phyloP scores from a whole-genome alignment of 805 yeast species.

The Alloascoidea africana region DNA sequence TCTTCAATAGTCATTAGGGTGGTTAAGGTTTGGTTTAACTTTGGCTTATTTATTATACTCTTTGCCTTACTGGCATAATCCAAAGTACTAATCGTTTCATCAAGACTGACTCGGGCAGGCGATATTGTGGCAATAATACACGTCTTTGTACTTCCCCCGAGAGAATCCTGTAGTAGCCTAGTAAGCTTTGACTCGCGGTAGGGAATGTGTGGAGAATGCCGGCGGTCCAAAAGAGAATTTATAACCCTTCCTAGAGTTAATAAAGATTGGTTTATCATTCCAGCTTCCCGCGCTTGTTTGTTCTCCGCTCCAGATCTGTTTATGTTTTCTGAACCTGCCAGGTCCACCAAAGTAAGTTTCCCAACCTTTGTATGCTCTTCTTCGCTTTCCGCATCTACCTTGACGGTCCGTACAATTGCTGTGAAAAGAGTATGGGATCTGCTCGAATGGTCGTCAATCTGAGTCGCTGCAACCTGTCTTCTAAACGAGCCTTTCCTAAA shows the following conservation, averaged over 20 bases:
- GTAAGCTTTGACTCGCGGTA: slow-evolving; percentile 91
- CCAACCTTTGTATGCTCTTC: slow-evolving; percentile 39
- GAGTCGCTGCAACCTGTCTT: slow-evolving; percentile 66
- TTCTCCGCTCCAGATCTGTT: slow-evolving; percentile 76
- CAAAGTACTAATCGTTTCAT: slow-evolving; percentile 72
- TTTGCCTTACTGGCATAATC: slow-evolving; percentile 85
- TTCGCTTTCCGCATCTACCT: slow-evolving; percentile 28
- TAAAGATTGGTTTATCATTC: slow-evolving; percentile 79
- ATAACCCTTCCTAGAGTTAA: slow-evolving; percentile 83
- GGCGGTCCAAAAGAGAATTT: slow-evolving; percentile 41
- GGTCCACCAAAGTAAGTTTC: slow-evolving; percentile 74
- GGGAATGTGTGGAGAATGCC: slow-evolving; percentile 61
- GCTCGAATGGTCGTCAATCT: slow-evolving; percentile 61
- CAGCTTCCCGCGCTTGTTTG: slow-evolving; percentile 86
- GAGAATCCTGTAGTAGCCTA: slow-evolving; percentile 70
- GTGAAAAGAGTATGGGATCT: slow-evolving; percentile 75
- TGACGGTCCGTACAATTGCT: slow-evolving; percentile 40
- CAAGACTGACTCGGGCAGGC: slow-evolving; percentile 63
- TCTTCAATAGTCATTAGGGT: slow-evolving; percentile 40
- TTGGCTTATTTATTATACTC: slow-evolving; percentile 58
- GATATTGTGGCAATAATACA: slow-evolving; percentile 79
- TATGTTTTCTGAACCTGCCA: slow-evolving; percentile 92
- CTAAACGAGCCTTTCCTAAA: slow-evolving; percentile 42
- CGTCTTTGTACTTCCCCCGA: slow-evolving; percentile 84
- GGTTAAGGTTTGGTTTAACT: slow-evolving; percentile 45